These are phyloP conservation scores for Amoebophrya sp. DNA, from an alignment of 169 alveolate species.

Conservation along the genomic window DNA sequence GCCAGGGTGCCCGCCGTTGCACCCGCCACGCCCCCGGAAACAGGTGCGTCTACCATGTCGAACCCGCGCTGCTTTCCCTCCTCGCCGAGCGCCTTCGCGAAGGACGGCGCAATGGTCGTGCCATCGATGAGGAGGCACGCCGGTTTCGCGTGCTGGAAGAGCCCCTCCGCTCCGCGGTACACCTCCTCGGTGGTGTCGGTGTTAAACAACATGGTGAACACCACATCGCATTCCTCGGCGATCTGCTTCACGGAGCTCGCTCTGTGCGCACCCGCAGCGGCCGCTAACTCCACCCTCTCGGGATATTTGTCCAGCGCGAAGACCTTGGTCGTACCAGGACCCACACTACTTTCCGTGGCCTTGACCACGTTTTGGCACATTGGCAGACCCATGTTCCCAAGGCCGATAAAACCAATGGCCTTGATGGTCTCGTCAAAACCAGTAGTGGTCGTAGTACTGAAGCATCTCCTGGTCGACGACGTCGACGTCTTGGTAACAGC, in stretches of 20 bases:
- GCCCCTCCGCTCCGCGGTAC: background rate
- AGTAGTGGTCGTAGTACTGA: too few relatives aligned
- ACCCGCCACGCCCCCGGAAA: constrained; percentile 10
- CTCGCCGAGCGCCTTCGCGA: background rate
- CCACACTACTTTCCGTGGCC: background rate
- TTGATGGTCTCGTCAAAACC: too few relatives aligned
- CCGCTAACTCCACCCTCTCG: background rate
- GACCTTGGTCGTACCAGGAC: background rate
- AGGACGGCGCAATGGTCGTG: background rate
- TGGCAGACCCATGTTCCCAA: constrained; percentile 6
- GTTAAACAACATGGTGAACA: background rate
- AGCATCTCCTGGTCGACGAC: too few relatives aligned
- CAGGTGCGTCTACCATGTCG: background rate
- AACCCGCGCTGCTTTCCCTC: background rate
- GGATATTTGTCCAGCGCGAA: background rate
- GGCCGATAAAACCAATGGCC: background rate
- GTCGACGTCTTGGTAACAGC: too few relatives aligned
- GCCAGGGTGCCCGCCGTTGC: constrained; percentile 1
- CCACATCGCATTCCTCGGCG: background rate
- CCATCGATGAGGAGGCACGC: background rate
- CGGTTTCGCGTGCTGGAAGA: background rate
- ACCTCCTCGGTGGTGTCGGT: background rate
- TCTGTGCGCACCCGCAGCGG: background rate
- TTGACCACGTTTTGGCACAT: background rate
- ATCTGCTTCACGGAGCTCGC: background rate